A percentile compares a stretch with the other conserved stretches of the same genome.
Conservation (phyloP, 2,329 filamentous ascomycete species). For the Onygenales sp. region DNA sequence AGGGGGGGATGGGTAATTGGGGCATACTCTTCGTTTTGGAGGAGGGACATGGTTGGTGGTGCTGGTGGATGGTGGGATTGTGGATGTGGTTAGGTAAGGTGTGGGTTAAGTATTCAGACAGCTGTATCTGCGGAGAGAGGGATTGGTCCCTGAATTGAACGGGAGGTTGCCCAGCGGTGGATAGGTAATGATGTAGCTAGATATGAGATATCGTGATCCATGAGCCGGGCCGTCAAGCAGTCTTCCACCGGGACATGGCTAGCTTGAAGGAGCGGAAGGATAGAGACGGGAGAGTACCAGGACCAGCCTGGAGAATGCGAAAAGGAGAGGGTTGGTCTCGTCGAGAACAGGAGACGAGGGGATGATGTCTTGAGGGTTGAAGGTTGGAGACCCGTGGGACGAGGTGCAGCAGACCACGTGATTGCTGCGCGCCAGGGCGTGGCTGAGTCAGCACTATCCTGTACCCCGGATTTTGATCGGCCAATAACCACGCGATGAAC, state of each 20-base stretch:
- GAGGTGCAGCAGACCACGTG: neutral
- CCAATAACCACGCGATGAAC: neutral
- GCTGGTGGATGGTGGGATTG: neutral
- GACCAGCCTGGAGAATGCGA: neutral
- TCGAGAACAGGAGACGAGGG: neutral
- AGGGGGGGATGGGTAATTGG: neutral
- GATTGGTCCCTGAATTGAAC: neutral
- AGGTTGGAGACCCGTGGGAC: neutral
- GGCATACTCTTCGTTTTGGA: constrained; percentile 44
- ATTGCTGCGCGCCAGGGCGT: neutral
- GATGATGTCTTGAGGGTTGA: neutral
- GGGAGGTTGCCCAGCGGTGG: neutral
- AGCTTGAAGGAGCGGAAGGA: neutral
- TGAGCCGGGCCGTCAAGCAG: neutral
- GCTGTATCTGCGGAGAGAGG: neutral
- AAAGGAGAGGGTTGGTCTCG: neutral
- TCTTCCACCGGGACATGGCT: neutral
- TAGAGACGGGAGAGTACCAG: neutral
- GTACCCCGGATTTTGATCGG: neutral
- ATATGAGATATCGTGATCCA: neutral
- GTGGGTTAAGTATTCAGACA: too few relatives aligned
- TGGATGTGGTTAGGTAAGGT: neutral
- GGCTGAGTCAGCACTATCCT: neutral
- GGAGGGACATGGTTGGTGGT: constrained; percentile 34
- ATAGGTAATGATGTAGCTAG: neutral